A percentile compares a stretch with the other conserved stretches of the same genome.
These are phyloP conservation scores for Zymoseptoria passerinii DNA, from an alignment of 2,329 filamentous ascomycete genomes.

Conservation along the genomic window DNA sequence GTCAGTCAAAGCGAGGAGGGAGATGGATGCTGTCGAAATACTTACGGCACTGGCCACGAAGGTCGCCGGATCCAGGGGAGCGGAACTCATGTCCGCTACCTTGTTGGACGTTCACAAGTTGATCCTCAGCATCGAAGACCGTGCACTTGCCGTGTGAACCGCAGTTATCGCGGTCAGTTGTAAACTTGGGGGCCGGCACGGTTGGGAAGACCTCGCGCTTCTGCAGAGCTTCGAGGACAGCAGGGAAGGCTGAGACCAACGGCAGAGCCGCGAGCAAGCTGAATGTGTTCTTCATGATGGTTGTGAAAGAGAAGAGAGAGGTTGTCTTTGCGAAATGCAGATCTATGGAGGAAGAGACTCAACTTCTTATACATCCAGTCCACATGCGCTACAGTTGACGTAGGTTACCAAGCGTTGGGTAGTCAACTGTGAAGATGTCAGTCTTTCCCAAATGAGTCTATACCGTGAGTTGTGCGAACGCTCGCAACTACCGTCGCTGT, in stretches of 20 bases:
- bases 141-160: conserved; percentile 14
- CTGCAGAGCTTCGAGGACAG: not conserved
- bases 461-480: not conserved
- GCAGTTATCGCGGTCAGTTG: conserved; percentile 12
- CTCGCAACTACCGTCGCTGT: not conserved
- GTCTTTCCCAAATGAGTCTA: not conserved
- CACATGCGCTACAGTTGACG: not conserved
- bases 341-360: no score
- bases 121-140: conserved; percentile 24
- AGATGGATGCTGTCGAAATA: not conserved
- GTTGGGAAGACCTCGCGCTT: conserved; percentile 9
- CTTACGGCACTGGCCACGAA: conserved; percentile 24
- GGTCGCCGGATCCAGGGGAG: conserved; percentile 10
- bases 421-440: not conserved
- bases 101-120: conserved; percentile 19
- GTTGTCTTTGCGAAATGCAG: not conserved
- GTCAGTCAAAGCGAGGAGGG: not conserved
- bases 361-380: not conserved
- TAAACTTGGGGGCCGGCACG: conserved; percentile 11
- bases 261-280: conserved; percentile 8
- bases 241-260: conserved; percentile 13
- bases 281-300: conserved; percentile 1
- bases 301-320: not conserved
- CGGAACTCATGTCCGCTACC: conserved; percentile 23
- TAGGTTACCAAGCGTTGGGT: not conserved